Base-by-base conservation (phyloP, 2,329 filamentous ascomycete species). In the Zymoseptoria tritici region DNA sequence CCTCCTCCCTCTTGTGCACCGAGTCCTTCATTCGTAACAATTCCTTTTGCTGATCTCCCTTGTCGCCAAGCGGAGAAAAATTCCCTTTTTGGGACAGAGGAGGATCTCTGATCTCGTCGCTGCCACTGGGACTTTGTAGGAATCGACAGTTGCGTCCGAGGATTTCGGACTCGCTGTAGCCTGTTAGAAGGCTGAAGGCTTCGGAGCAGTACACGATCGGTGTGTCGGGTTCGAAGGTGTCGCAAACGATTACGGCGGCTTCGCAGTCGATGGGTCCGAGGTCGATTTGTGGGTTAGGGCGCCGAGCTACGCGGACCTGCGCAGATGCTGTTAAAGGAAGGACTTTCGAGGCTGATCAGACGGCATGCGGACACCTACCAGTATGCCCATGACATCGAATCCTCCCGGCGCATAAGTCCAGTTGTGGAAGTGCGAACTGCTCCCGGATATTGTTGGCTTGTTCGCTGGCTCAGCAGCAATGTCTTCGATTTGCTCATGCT, bases 131-230 rank as follows among this genome's bases (percentile, higher is more conserved):
- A 5, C n/a, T 19, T 29, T 57, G 55, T 19, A 57, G 20, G 26
- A 57, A 57, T 22, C 55, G n/a, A 31, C 55, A 57, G n/a, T 57
- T 57, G 24, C 55, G n/a, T 11, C 55, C 55, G 11, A 57, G 20
- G 20, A 52, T 21, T 31, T 57, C 55, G 4, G 42, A 36, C 16
- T 52, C 20, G n/a, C 36, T 29, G 24, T 57, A 57, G 26, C 55
- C 55, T 13, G 55, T 57, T 3, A 57, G 49, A 16, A n/a, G 9
- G 20, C 26, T 29, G 31, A 57, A 57, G n/a, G 55, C 46, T 31
- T 57, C 55, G 3, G 55, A 57, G 49, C 55, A 57, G 26, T 57
- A 57, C 2, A 57, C 55, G 16, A 57, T 57, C 9, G 55, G 55
- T 16, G 22, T 50, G 49, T 57, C 55, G 9, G 21, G 21, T 19